Conservation (phyloP, 2,329 filamentous ascomycete species). For the Cytospora piceicola region DNA sequence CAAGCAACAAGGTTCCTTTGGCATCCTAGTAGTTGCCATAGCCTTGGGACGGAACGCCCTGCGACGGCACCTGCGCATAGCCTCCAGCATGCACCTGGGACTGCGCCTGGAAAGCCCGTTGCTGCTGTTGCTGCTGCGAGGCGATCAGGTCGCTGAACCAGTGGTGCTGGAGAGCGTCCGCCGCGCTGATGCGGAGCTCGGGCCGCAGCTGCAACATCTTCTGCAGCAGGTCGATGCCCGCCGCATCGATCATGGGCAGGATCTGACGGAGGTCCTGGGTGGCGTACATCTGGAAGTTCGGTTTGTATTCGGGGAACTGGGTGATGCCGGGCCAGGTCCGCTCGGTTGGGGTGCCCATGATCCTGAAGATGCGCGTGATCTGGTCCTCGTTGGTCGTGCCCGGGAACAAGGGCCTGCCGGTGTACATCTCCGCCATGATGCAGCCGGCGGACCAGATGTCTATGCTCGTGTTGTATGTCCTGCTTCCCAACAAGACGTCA, state of each 20-base stretch:
- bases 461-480: conserved; percentile 99
- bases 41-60: conserved; percentile 44
- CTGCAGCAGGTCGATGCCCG: conserved; percentile 84
- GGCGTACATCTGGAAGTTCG: conserved; percentile 90
- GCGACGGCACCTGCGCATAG: conserved; percentile 34
- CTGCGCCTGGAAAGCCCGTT: conserved; percentile 44
- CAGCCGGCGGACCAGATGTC: conserved; percentile 99
- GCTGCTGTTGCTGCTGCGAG: conserved; percentile 54
- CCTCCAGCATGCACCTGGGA: conserved; percentile 42
- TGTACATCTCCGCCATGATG: conserved; percentile 99
- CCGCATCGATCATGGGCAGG: conserved; percentile 84
- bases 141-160: conserved; percentile 84
- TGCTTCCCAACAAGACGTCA: conserved; percentile 88
- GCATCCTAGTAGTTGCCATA: conserved; percentile 36
- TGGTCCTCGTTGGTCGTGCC: conserved; percentile 99
- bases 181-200: conserved; percentile 86
- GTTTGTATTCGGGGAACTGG: conserved; percentile 96
- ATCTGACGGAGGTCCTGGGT: conserved; percentile 89
- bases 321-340: conserved; percentile 94
- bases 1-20: conserved; percentile 4
- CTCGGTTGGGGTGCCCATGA: conserved; percentile 98
- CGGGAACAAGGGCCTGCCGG: conserved; percentile 90
- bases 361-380: conserved; percentile 92
- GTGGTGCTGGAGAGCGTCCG: conserved; percentile 83
- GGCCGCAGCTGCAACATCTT: conserved; percentile 92